These are phyloP conservation scores for Hyphopichia homilentoma DNA, from an alignment of 805 yeast genomes.

Conservation along the genomic window DNA sequence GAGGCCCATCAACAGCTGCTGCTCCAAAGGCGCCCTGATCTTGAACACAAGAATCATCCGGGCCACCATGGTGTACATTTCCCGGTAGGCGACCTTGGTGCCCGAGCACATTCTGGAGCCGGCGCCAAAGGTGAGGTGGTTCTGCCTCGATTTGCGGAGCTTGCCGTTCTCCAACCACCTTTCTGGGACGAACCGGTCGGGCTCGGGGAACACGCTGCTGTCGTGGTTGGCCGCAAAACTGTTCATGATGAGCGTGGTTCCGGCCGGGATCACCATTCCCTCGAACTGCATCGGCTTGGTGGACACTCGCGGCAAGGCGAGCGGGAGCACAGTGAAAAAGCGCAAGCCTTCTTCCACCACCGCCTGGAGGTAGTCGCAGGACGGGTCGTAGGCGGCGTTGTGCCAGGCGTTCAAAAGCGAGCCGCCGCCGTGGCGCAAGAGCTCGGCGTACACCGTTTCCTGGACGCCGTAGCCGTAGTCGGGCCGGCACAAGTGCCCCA, in stretches of 20 bases:
- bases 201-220: constrained; percentile 33
- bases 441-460: constrained; percentile 37
- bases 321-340: constrained; percentile 61
- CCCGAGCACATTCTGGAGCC: constrained; percentile 78
- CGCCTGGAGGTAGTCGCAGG: constrained; percentile 52
- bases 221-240: constrained; percentile 73
- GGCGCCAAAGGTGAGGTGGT: constrained; percentile 60
- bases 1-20: constrained; percentile 31
- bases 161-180: constrained; percentile 42
- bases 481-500: constrained; percentile 55
- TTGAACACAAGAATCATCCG: constrained; percentile 51
- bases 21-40: constrained; percentile 39
- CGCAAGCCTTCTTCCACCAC: constrained; percentile 61
- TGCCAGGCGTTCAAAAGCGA: constrained; percentile 33
- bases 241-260: constrained; percentile 60
- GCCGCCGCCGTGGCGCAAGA: constrained; percentile 31
- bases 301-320: constrained; percentile 61
- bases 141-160: constrained; percentile 8
- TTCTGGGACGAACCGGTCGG: constrained; percentile 48
- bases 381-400: constrained; percentile 17
- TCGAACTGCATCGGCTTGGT: constrained; percentile 46
- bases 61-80: constrained; percentile 55
- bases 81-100: constrained; percentile 57
- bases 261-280: constrained; percentile 45
- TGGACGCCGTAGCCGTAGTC: constrained; percentile 36